These are phyloP conservation scores for Fusarium floridanum DNA, from an alignment of 2,329 filamentous ascomycete genomes.

Conservation along the genomic window DNA sequence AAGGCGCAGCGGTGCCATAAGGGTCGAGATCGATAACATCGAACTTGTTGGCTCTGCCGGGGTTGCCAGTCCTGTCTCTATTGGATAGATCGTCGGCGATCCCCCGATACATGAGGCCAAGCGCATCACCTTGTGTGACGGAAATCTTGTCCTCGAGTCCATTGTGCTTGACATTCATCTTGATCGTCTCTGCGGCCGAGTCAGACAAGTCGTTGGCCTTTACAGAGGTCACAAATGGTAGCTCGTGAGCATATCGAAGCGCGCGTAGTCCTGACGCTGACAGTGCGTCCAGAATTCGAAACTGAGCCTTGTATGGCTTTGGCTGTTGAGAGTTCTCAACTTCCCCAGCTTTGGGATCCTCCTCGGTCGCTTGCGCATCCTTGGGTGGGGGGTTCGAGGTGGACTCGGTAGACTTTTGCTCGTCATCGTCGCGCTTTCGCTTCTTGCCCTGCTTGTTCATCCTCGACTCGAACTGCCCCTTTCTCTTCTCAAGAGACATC, in stretches of 20 bases:
- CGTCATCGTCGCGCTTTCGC: constrained; percentile 60
- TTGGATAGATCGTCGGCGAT: constrained; percentile 67
- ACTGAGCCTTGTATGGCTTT: constrained; percentile 59
- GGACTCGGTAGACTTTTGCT: constrained; percentile 42
- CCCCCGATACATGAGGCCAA: constrained; percentile 89
- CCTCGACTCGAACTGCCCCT: constrained; percentile 57
- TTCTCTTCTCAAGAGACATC: constrained; percentile 64
- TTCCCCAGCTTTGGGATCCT: constrained; percentile 19
- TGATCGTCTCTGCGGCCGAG: constrained; percentile 83
- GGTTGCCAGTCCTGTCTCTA: constrained; percentile 55
- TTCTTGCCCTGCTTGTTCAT: constrained; percentile 58
- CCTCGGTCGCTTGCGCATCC: constrained; percentile 29
- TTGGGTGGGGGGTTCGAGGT: constrained; percentile 19
- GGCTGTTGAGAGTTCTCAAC: constrained; percentile 34
- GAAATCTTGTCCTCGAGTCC: constrained; percentile 77
- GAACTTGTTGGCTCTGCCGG: constrained; percentile 69
- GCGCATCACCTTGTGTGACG: constrained; percentile 83
- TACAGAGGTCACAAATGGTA: constrained; percentile 84
- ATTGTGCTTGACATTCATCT: constrained; percentile 88
- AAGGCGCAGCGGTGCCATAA: constrained; percentile 92
- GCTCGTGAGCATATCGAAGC: constrained; percentile 89
- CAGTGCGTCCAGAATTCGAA: constrained; percentile 93
- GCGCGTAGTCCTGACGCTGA: constrained; percentile 94
- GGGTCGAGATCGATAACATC: constrained; percentile 97
- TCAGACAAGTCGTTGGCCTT: constrained; percentile 91